phyloP scores from a whole-genome alignment of 2,329 filamentous ascomycete species.

The Hymenoscyphus linearis region DNA sequence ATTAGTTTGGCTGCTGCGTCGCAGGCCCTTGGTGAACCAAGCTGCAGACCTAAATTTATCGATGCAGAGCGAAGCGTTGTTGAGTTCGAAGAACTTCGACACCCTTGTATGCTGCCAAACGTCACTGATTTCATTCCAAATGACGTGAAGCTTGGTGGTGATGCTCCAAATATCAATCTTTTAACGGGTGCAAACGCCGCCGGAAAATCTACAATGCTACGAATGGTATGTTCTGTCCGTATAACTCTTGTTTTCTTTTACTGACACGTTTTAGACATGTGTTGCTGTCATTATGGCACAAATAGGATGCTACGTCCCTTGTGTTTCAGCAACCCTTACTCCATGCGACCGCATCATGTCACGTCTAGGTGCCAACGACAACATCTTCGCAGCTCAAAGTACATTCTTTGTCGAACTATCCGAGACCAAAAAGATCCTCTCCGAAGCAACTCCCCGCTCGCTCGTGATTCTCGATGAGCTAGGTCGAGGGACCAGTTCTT shows the following conservation, averaged over 20 bases:
- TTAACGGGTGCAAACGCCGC: slow-evolving; percentile 95
- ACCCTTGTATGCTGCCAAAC: slow-evolving; percentile 88
- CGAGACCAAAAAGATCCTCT: slow-evolving; percentile 96
- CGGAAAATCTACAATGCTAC: slow-evolving; percentile 90
- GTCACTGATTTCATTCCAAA: slow-evolving; percentile 97
- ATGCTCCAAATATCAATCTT: slow-evolving; percentile 76
- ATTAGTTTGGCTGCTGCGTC: slow-evolving; percentile 91
- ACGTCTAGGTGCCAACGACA: slow-evolving; percentile 93
- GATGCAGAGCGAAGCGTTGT: slow-evolving; percentile 79
- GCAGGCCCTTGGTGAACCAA: slow-evolving; percentile 73
- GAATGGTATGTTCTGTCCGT: slow-evolving; percentile 62
- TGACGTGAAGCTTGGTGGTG: slow-evolving; percentile 79
- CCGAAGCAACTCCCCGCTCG: slow-evolving; percentile 87
- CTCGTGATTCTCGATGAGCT: slow-evolving; percentile 96
- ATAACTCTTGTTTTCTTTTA: background rate
- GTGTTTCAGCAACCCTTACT: slow-evolving; percentile 73
- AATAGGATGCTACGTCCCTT: slow-evolving; percentile 88
- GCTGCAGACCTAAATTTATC: slow-evolving; percentile 83
- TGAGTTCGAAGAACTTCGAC: slow-evolving; percentile 88
- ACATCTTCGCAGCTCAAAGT: slow-evolving; percentile 95
- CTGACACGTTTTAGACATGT: slow-evolving; percentile 59
- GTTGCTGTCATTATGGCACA: slow-evolving; percentile 97
- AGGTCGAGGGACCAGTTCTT: slow-evolving; percentile 88
- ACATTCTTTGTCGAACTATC: slow-evolving; percentile 98
- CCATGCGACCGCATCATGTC: slow-evolving; percentile 98